Conservation (phyloP, 2,329 filamentous ascomycete genomes). For the Colletotrichum falcatum region DNA sequence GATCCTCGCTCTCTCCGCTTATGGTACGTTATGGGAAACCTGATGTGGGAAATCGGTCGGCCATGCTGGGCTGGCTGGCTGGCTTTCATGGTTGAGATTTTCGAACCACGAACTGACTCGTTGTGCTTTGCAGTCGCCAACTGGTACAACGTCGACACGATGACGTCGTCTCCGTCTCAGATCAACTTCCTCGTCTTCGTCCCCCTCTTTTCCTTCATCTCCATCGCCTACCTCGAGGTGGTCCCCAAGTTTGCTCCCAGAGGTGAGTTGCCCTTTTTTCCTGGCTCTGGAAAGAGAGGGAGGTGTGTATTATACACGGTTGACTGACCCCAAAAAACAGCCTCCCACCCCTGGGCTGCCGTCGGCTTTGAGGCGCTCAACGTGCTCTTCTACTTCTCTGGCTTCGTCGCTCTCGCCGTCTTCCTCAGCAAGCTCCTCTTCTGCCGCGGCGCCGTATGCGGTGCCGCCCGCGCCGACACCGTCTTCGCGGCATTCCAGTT, state of each 20-base stretch:
- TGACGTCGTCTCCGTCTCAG: constrained; percentile 64
- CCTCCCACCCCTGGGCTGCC: constrained; percentile 61
- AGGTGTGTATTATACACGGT: no score
- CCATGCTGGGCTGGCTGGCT: background rate
- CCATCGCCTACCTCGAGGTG: constrained; percentile 65
- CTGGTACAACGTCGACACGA: constrained; percentile 69
- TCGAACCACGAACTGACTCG: constrained; percentile 39
- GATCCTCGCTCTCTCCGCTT: constrained; percentile 61
- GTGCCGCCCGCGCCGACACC: constrained; percentile 65
- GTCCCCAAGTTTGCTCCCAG: constrained; percentile 59
- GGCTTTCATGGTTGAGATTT: background rate
- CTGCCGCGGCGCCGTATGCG: constrained; percentile 69
- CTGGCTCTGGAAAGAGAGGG: background rate
- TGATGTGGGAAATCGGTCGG: background rate
- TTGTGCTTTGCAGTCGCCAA: constrained; percentile 61
- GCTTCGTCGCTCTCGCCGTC: constrained; percentile 68
- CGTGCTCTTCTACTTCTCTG: constrained; percentile 68
- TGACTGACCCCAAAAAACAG: constrained; percentile 43
- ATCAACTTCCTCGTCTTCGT: constrained; percentile 70
- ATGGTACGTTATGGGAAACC: constrained; percentile 54
- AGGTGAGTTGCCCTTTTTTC: constrained; percentile 48
- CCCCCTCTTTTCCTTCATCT: constrained; percentile 66
- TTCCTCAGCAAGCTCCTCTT: constrained; percentile 68
- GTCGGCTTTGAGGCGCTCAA: constrained; percentile 65
- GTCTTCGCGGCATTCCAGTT: constrained; percentile 67